Base-by-base conservation (phyloP, 306 rosid species). In the Quercus parvula region DNA sequence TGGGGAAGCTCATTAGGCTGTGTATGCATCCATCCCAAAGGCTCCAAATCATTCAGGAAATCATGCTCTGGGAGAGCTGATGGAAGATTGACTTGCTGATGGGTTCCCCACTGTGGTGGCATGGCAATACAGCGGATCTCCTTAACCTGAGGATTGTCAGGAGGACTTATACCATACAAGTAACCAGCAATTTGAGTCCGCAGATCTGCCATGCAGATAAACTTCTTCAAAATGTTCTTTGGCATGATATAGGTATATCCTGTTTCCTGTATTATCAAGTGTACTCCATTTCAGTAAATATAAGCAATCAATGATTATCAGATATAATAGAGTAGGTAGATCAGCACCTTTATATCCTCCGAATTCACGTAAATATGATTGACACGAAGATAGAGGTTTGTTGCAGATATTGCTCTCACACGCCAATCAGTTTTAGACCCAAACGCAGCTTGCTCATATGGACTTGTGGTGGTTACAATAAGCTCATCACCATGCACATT, bases 21-120 rank as follows among this genome's bases (percentile, higher is more conserved):
- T 4, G 99, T 96, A 84, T 96, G 99, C 99, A 96, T 93, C 99
- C 99, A 96, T 76, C 99, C 99, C 93, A 96, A 76, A 31, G 99
- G 99, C 82, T 96, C 99, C 87, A 96, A 87, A 84, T 93, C 99
- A 77, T 84, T 93, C 82, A 96, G 89, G 82, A 96, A 96, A 86
- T 96, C 99, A 79, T 96, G 98, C 82, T 96, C 99, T 2, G 98
- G 99, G 73, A 96, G 96, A 49, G 92, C 93, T 14, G 98, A 86
- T 44, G 98, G 99, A 44, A 96, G 97, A 81, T 96, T 90, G 74
- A 96, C 99, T 86, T 93, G 99, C 75, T 96, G 99, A 82, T 96
- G 99, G 73, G 97, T 96, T 68, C 98, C 99, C 94, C 93, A 93
- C 76, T 96, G 99, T 4, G 99, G 99, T 68, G 98, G 87, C 99